Conservation (phyloP, 2,329 filamentous ascomycete species). For the Ophiostoma australiae region DNA sequence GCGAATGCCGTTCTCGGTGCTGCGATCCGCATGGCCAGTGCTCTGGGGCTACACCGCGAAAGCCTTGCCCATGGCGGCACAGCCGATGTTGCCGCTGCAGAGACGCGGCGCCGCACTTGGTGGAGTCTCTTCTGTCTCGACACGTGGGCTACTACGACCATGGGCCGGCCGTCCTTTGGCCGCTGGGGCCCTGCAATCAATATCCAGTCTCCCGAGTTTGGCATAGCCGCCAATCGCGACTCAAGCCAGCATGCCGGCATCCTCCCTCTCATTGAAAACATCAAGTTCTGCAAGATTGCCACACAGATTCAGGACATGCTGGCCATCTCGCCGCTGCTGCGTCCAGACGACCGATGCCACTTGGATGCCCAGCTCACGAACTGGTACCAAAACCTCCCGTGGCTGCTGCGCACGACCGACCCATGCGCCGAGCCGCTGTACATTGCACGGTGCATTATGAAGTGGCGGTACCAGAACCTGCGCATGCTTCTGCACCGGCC, state of each 20-base stretch:
- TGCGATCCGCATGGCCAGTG: slow-evolving; percentile 68
- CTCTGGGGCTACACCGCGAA: slow-evolving; percentile 67
- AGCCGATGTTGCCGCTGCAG: slow-evolving; percentile 49
- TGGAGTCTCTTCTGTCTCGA: slow-evolving; percentile 71
- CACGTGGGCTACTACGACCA: slow-evolving; percentile 67
- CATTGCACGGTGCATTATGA: slow-evolving; percentile 68
- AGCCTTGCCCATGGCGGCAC: slow-evolving; percentile 40
- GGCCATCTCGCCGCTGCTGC: slow-evolving; percentile 62
- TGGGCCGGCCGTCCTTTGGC: slow-evolving; percentile 65
- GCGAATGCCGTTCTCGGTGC: slow-evolving; percentile 68
- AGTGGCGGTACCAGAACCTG: slow-evolving; percentile 76
- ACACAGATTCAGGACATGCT: slow-evolving; percentile 73
- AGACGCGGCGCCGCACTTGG: slow-evolving; percentile 64
- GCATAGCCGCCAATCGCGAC: slow-evolving; percentile 44
- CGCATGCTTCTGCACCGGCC: slow-evolving; percentile 72
- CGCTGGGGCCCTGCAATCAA: slow-evolving; percentile 64
- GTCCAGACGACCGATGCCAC: slow-evolving; percentile 59
- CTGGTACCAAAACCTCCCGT: slow-evolving; percentile 68
- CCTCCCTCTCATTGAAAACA: slow-evolving; percentile 68
- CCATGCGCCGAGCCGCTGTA: slow-evolving; percentile 66
- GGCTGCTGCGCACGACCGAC: slow-evolving; percentile 58
- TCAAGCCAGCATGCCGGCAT: slow-evolving; percentile 59
- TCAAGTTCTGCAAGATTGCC: slow-evolving; percentile 73
- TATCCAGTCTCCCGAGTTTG: slow-evolving; percentile 56
- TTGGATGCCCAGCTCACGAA: slow-evolving; percentile 64